phyloP scores from a whole-genome alignment of 441 rosid species.

The Adansonia gregorii region DNA sequence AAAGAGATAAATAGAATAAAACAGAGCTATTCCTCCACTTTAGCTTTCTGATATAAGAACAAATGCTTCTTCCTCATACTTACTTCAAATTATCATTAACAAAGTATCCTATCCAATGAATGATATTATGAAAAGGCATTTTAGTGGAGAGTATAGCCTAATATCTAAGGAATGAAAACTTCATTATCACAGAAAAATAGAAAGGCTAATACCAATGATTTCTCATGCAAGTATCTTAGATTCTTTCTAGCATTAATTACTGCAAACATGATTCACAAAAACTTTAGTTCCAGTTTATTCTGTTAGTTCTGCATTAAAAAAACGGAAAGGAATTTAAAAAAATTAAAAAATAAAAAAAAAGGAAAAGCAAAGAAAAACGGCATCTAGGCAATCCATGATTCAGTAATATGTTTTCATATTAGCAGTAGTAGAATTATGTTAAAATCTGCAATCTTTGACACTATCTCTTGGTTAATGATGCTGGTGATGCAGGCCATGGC shows the following conservation, averaged over 20 bases:
- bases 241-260: constrained; percentile 9
- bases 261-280: neutral
- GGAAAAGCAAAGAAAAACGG: constrained; percentile 11
- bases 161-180: neutral
- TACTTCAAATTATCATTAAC: neutral
- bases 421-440: neutral
- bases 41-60: neutral
- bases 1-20: neutral
- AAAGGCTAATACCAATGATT: neutral
- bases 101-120: neutral
- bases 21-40: neutral
- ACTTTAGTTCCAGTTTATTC: neutral
- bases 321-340: neutral
- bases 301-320: neutral
- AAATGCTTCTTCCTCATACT: constrained; percentile 1
- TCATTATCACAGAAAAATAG: neutral
- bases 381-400: neutral
- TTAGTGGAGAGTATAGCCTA: neutral
- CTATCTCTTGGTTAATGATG: constrained; percentile 12
- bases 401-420: constrained; percentile 9
- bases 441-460: neutral
- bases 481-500: constrained; percentile 8
- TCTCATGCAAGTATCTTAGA: constrained; percentile 10
- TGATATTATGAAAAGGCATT: neutral
- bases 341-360: neutral